phyloP scores from a whole-genome alignment of 1,284 basidiomycete genomes.

The Sanguinoderma infundibulare region DNA sequence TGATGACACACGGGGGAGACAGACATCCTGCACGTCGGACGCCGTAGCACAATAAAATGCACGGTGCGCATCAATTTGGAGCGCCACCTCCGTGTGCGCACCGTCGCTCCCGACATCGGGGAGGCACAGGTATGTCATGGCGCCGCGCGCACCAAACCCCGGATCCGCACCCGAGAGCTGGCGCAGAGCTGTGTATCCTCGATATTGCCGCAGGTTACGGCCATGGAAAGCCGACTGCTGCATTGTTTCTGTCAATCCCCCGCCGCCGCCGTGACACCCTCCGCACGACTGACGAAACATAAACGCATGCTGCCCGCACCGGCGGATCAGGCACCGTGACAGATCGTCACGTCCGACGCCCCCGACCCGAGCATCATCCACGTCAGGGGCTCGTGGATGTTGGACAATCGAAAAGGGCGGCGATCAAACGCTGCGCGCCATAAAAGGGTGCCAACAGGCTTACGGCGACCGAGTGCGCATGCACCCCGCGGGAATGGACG shows the following conservation, averaged over 20 bases:
- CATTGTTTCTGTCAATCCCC: too few relatives aligned
- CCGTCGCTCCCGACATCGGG: neutral
- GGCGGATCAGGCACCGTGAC: neutral
- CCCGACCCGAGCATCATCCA: neutral
- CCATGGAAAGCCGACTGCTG: too few relatives aligned
- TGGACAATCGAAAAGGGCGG: neutral
- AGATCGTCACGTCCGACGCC: neutral
- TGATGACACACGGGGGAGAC: neutral
- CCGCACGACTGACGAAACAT: neutral
- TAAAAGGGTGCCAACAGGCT: neutral
- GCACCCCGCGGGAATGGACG: neutral
- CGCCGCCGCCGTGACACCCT: too few relatives aligned
- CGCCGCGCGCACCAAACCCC: neutral
- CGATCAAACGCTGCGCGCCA: neutral
- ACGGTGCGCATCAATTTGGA: neutral
- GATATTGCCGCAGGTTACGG: too few relatives aligned
- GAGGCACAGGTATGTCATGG: neutral
- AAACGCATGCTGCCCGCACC: neutral
- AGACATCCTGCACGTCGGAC: neutral
- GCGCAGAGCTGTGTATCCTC: neutral
- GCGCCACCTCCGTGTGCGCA: too few relatives aligned
- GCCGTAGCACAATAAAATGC: neutral
- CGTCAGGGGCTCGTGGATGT: neutral
- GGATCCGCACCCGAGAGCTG: neutral
- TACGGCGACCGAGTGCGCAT: neutral